Percentiles rank a stretch among this genome's conserved stretches.
These are phyloP conservation scores for Cymodocea nodosa DNA, from an alignment of 116 monocot species.

Conservation along the genomic window DNA sequence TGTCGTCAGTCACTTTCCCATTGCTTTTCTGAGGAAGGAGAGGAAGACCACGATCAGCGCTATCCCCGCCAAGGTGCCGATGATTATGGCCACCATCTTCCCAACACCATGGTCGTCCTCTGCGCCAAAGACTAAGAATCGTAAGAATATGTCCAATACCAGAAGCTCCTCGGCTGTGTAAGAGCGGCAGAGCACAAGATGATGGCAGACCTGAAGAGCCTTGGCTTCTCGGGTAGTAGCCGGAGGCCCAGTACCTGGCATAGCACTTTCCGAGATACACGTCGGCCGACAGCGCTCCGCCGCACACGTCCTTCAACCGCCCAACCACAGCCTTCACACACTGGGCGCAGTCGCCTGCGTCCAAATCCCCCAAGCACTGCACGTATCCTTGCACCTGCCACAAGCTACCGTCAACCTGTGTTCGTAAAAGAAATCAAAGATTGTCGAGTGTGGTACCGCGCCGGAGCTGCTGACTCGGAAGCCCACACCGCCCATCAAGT, in stretches of 20 bases:
- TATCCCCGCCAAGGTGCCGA: conserved; percentile 61
- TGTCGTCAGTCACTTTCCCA: conserved; percentile 3
- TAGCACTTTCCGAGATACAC: conserved; percentile 72
- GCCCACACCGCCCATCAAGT: conserved; percentile 32
- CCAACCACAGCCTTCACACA: conserved; percentile 52
- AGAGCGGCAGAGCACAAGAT: conserved; percentile 9
- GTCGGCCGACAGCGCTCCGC: conserved; percentile 44
- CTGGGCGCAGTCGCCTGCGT: conserved; percentile 24
- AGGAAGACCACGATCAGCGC: conserved; percentile 61
- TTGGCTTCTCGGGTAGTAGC: conserved; percentile 34
- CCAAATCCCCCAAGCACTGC: conserved; percentile 66
- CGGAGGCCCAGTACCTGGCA: conserved; percentile 77
- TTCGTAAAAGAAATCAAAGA: too few species aligned
- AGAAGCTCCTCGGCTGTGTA: too few species aligned
- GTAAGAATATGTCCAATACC: too few species aligned
- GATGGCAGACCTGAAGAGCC: conserved; percentile 1
- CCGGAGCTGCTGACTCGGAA: conserved; percentile 57
- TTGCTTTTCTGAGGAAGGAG: conserved; percentile 55
- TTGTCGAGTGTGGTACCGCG: conserved; percentile 5
- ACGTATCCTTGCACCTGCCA: conserved; percentile 40
- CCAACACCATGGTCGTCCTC: conserved; percentile 50
- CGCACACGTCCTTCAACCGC: conserved; percentile 46
- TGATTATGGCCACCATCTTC: conserved; percentile 68
- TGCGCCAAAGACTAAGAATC: too few species aligned
- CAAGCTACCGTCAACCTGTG: too few species aligned